Conservation (phyloP, 176 grass and related monocot genomes). For the Carex scoparia region DNA sequence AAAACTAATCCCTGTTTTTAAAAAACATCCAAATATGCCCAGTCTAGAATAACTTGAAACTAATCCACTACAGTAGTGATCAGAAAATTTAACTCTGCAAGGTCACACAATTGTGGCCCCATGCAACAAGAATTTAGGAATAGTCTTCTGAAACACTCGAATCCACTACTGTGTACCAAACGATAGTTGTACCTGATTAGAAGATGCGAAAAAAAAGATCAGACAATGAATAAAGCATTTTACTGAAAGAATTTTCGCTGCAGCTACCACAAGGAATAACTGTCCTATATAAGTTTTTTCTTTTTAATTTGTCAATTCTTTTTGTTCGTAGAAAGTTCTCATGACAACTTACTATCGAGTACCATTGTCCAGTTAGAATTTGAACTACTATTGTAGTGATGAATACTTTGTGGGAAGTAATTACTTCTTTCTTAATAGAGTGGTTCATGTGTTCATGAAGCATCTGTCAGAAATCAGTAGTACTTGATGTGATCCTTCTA, state of each 20-base stretch:
- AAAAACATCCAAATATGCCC: too few species aligned
- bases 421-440: neutral
- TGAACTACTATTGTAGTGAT: neutral
- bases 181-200: neutral
- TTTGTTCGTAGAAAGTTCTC: neutral
- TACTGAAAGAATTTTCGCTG: neutral
- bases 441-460: neutral
- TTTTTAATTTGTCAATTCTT: neutral
- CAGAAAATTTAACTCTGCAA: too few species aligned
- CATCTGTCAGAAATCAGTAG: neutral
- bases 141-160: neutral
- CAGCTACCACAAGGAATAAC: neutral
- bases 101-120: too few species aligned
- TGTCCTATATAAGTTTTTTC: neutral
- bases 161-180: neutral
- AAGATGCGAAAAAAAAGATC: neutral
- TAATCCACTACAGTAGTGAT: too few species aligned
- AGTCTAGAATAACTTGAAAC: too few species aligned
- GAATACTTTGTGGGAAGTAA: neutral
- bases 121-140: neutral
- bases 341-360: neutral
- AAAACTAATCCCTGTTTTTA: too few species aligned
- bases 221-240: neutral
- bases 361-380: neutral
- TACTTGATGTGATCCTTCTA: slow-evolving; percentile 12